phyloP scores from a whole-genome alignment of 2,329 filamentous ascomycete species.

The Teratosphaeria pseudoeucalypti region DNA sequence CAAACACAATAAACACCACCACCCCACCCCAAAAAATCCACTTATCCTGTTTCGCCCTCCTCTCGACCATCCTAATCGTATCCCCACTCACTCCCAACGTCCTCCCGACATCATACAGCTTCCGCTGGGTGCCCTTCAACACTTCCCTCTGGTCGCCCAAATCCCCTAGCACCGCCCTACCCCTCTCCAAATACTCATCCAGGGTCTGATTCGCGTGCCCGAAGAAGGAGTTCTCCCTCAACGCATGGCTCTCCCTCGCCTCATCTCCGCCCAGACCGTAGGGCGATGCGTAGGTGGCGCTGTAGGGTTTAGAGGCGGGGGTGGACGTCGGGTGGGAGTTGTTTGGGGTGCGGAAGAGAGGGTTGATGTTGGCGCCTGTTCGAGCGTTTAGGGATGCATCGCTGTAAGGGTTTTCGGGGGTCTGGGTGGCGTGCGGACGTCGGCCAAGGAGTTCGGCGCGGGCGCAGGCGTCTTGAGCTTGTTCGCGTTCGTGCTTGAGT shows the following conservation, averaged over 20 bases:
- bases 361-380: conserved; percentile 23
- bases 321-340: conserved; percentile 22
- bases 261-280: conserved; percentile 25
- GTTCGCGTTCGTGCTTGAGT: conserved; percentile 67
- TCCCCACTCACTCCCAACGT: conserved; percentile 89
- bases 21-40: conserved; percentile 94
- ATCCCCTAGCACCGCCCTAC: conserved; percentile 81
- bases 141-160: conserved; percentile 84
- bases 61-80: conserved; percentile 93
- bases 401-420: conserved; percentile 89
- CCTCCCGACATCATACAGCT: conserved; percentile 84
- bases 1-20: conserved; percentile 78
- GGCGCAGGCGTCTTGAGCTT: conserved; percentile 37
- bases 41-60: conserved; percentile 86
- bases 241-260: conserved; percentile 62
- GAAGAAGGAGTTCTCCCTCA: conserved; percentile 86
- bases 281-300: conserved; percentile 23
- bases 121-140: conserved; percentile 85
- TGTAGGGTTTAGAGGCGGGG: conserved; percentile 31
- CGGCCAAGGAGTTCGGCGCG: conserved; percentile 76
- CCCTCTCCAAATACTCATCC: conserved; percentile 87
- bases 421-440: conserved; percentile 61
- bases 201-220: conserved; percentile 69
- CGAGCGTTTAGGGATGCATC: conserved; percentile 36
- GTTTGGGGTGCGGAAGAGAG: conserved; percentile 27